Conservation (phyloP, 1,139 yeast species). For the Wickerhamomyces sp. region DNA sequence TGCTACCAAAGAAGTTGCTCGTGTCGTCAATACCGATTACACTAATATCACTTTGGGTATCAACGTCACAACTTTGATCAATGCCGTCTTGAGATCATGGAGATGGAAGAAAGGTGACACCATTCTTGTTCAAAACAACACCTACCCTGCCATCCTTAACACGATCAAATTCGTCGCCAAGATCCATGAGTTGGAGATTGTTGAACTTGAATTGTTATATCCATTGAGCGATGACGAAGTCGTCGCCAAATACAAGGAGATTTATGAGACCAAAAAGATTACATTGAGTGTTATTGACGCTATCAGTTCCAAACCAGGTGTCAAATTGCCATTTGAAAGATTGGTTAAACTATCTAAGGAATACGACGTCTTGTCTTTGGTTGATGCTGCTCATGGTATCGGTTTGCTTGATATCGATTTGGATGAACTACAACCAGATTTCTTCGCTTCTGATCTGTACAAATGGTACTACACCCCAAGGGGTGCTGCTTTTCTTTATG, state of each 20-base stretch:
- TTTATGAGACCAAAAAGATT: slow-evolving; percentile 23
- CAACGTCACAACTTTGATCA: slow-evolving; percentile 62
- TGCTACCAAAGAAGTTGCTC: slow-evolving; percentile 6
- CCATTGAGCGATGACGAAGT: slow-evolving; percentile 48
- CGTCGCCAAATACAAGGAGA: slow-evolving; percentile 34
- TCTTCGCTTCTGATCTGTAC: slow-evolving; percentile 58
- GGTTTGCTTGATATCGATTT: slow-evolving; percentile 52
- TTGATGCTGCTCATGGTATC: slow-evolving; percentile 72
- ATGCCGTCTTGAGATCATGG: slow-evolving; percentile 50
- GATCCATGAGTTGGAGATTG: slow-evolving; percentile 37
- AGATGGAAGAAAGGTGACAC: slow-evolving; percentile 52
- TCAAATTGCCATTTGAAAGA: slow-evolving; percentile 49
- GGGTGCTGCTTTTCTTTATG: slow-evolving; percentile 57
- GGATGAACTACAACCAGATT: slow-evolving; percentile 48
- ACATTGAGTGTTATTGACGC: slow-evolving; percentile 54
- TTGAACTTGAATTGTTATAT: slow-evolving; percentile 41
- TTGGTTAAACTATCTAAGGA: slow-evolving; percentile 43
- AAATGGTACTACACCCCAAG: slow-evolving; percentile 65
- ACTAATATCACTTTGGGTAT: slow-evolving; percentile 7
- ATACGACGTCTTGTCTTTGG: slow-evolving; percentile 45
- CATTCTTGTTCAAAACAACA: slow-evolving; percentile 45
- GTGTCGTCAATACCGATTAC: slow-evolving; percentile 4
- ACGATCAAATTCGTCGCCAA: slow-evolving; percentile 44
- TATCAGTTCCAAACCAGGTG: slow-evolving; percentile 62
- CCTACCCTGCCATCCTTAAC: slow-evolving; percentile 54